Evolutionary conservation across 2,329 filamentous ascomycete genomes (phyloP).

Genomic region (Karstenula rhodostoma): DNA sequence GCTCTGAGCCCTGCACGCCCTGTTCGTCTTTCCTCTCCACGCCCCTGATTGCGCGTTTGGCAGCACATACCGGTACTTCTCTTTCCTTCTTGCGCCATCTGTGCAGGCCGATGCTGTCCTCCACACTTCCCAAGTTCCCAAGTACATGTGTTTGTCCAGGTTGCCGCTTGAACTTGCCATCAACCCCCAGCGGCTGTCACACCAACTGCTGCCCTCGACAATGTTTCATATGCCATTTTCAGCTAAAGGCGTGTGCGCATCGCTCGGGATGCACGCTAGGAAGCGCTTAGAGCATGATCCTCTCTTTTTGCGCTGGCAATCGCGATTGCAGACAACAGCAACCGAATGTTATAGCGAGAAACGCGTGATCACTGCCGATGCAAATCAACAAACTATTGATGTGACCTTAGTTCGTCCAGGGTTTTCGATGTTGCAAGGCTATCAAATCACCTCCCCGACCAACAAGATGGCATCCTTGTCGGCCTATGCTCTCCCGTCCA

Average conservation of each 20-base stretch:
- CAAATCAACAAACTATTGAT: background rate
- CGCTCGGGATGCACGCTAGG: background rate
- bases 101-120: background rate
- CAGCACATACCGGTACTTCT: background rate
- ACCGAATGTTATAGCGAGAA: background rate
- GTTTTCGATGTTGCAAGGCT: background rate
- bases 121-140: background rate
- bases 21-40: slow-evolving; percentile 11
- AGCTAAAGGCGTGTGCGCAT: background rate
- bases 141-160: background rate
- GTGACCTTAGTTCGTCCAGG: background rate
- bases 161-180: background rate
- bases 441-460: background rate
- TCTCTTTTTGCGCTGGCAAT: background rate
- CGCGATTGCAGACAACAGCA: too few species aligned
- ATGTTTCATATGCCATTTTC: background rate
- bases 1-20: slow-evolving; percentile 2
- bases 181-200: slow-evolving; percentile 4
- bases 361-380: background rate
- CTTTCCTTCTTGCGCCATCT: slow-evolving; percentile 7
- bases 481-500: background rate
- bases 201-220: background rate
- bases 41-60: slow-evolving; percentile 11
- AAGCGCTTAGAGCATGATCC: background rate
- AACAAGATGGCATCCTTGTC: background rate